Base-by-base conservation (phyloP, 2,329 filamentous ascomycete genomes). In the Tothia fuscella region DNA sequence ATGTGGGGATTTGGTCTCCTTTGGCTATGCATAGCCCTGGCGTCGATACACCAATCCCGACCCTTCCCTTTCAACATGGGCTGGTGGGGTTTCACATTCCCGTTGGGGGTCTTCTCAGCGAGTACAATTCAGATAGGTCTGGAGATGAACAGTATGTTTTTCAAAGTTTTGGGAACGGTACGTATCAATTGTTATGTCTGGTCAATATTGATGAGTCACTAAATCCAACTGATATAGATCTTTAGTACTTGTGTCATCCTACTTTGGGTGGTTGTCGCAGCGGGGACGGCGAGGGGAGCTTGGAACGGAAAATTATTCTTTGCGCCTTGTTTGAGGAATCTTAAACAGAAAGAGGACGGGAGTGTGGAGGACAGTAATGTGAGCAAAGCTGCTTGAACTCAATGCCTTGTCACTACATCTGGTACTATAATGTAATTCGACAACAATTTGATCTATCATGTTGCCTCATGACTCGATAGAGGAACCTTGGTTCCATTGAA, bases 71-170 rank as follows among this genome's bases (percentile, higher is more conserved):
- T 78, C 54, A 77, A 78, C 50, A 72, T 77, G 57, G 74, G 73
- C 12, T 75, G 73, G 72, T 78, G 71, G 72, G 70, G 69, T 3
- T 76, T 76, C 45, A 73, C 67, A 0, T 78, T 78, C 48, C 74
- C 73, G 0, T 50, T 75, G 2, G 74, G 74, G 2, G 73, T 76
- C 0, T 76, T 70, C 53, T 65, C 73, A 0, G 56, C 67, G 6
- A 64, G 57, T 24, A 72, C 69, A 0, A 62, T 63, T 3, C 56
- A 61, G 35, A 59, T 72, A 44, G 71, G 67, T 1, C 56, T 61
- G 17, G 68, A 75, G 46, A 61, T 78, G 45, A 66, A 69, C 0
- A 75, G 67, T 26, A 40, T 53, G 12, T 76, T 78, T 50, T 78
- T 78, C 49, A 59, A 61, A 24, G 62, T 78, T 0, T 50, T 78